Base-by-base conservation (phyloP, 2,329 filamentous ascomycete species). In the Teratosphaeria pseudoeucalypti region DNA sequence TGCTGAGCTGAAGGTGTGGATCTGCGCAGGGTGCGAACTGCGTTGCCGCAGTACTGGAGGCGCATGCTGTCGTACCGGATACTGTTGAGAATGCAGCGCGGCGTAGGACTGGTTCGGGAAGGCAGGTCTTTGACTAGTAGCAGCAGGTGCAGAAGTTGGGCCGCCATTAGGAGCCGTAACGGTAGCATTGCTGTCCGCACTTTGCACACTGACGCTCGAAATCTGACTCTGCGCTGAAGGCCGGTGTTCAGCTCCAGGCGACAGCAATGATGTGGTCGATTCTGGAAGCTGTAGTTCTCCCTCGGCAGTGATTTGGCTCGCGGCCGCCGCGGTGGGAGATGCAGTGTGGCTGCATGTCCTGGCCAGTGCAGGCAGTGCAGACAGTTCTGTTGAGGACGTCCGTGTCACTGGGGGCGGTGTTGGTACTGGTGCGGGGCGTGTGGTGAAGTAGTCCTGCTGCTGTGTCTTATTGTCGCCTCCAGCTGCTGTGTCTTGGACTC, bases 71-170 rank as follows among this genome's bases (percentile, higher is more conserved):
- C 60, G 55, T 11, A 71, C 68, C 54, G 77, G 74, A 59, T 79
- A 76, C 43, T 68, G 62, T 67, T 79, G 78, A 56, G 70, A 71
- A 56, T 79, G 78, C 34, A 80, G 70, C 2, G 77, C 78, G 54
- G 78, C 74, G 67, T 78, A 78, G 19, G 78, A 75, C 69, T 81
- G 78, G 64, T 79, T 78, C 54, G 78, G 78, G 63, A 75, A 80
- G 60, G 72, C 66, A 23, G 74, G 75, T 32, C 73, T 70, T 65
- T 60, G 62, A 58, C 73, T 69, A 49, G 58, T n/a, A 19, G 32
- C 39, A 23, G 60, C 26, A n/a, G 60, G 67, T 57, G 63, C 65
- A 29, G 73, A 72, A 49, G 61, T 68, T 74, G 72, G 49, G 14
- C 12, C 27, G 63, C 59, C 53, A 34, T 52, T 52, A 75, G 77